Evolutionary conservation across 2,329 filamentous ascomycete genomes (phyloP), one percentile per base, ranked within the genome.

Genomic region (Byssochlamys sp.): DNA sequence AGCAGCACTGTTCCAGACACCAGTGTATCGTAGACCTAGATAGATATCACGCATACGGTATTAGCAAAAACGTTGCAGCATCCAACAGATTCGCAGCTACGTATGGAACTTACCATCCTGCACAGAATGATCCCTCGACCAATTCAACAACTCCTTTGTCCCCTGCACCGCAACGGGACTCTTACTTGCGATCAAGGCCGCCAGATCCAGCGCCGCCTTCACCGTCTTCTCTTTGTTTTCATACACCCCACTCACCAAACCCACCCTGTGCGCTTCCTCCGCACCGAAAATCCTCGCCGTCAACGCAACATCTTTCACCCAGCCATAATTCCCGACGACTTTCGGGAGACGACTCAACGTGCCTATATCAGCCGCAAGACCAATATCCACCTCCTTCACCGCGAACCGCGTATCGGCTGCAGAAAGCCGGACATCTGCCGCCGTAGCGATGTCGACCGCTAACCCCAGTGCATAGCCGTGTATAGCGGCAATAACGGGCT

Each of bases 91-190:
- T 10, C 11, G 29, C 29, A 31, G 29, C 5, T 31, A 6, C 11
- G 29, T 24, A 56, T 57, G 51, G 25, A 31, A 80, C 82, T 69
- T 71, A 86, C 86, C 90, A 64, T 95, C 90, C 52, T 82, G 83
- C 28, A 95, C 84, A 1, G 81, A 79, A 70, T 91, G 84, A 71
- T 95, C 91, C 65, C 89, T 81, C 33, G 86, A 88, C 68, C 87
- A 90, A 72, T 94, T 91, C 68, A 96, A 70, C 61, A 95, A 74
- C 75, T 94, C 88, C 78, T 96, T 96, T 7, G 91, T 95, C 4
- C 89, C 87, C 76, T 90, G 84, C 62, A 92, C 88, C 1, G 90
- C 91, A 25, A 97, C 85, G 0, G 92, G 92, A 67, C 89, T 94
- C 81, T 96, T 96, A 19, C 71, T 77, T 28, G 89, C 88, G 58